Base-by-base conservation (phyloP, 768 basidiomycete species). In the Cytidiella melzeri region DNA sequence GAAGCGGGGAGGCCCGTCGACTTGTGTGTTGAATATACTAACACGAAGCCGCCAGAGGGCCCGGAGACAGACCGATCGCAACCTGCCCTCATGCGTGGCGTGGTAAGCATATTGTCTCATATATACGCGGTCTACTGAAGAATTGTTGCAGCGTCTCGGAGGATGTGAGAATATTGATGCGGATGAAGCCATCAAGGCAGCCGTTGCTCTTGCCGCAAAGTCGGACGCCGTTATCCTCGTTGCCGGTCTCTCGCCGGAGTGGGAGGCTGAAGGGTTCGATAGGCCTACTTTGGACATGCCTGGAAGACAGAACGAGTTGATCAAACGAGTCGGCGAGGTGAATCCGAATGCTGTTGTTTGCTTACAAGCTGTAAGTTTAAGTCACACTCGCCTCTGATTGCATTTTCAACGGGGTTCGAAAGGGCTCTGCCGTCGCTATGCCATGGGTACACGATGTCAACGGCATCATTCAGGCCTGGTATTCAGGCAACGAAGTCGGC, bases 181-280 rank as follows among this genome's bases (percentile, higher is more conserved):
- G 1, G 78, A 81, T 19, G 54, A 69, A 43, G 81, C 80, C 1
- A 77, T 87, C 23, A 62, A 70, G 36, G 72, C 73, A 12, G 84
- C 85, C 0, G 79, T 78, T 7, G 59, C 66, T 12, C 64, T 84
- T 18, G 85, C 84, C 1, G 63, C 67, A 4, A 57, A 69, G 3
- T 72, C 69, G 15, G 83, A 85, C 61, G 73, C 72, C 37, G 84
- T 80, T 41, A 64, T 83, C 55, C 69, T 79, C 55, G 69, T 84
- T 51, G 77, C 67, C 10, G 84, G 85, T 4, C 68, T 85, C 19
- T 79, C 79, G 25, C 77, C 79, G 0, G 82, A 88, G 64, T 87
- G 81, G 80, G 84, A 88, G 66, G 80, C 78, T 52, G 86, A 87
- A 64, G 83, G 83, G 6, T 86, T 83, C 56, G 86, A 88, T 56